Base-by-base conservation (phyloP, 371 early-diverging fungal species). In the Apophysomyces ossiformis region DNA sequence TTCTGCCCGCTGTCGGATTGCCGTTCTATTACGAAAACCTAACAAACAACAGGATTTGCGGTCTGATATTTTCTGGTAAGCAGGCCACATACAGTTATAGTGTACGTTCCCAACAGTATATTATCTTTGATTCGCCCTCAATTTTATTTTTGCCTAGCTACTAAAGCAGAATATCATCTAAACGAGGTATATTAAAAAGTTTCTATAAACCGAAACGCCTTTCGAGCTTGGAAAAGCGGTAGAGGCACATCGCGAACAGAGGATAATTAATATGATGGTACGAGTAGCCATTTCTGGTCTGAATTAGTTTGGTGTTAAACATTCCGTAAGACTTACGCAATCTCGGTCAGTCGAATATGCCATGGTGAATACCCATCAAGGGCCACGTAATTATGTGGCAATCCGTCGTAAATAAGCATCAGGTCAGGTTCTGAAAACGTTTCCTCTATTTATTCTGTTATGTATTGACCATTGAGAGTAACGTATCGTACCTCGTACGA, bases 361-460 rank as follows among this genome's bases (percentile, higher is more conserved):
- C 89, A 89, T n/a, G 89, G 89, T 37, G 84, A 79, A 66, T 81
- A 89, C 7, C 87, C 87, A 63, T 84, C 81, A 69, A 89, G 70
- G 50, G 75, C 76, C 59, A 83, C 60, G 59, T 78, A 78, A 63
- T 75, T 66, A 69, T 87, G 86, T 70, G 87, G 76, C 38, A 82
- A 73, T 4, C 86, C 86, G 66, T 84, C 82, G 78, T 79, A 85
- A 32, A 87, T 73, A 60, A 89, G 79, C 71, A 86, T 70, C 44
- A 87, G 63, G 63, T 89, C 87, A 45, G 89, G 87, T 54, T 89
- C 87, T 0, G 89, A 75, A 26, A 83, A 58, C 16, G 66, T 64
- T 59, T 61, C 70, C 67, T 18, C 60, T 61, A 67, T 43, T 57
- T 63, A 44, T 32, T 13, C 46, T 13, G 13, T 45, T 32, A 50